These are phyloP conservation scores for Aspergillus sojae DNA, from an alignment of 2,329 filamentous ascomycete species.

Conservation along the genomic window DNA sequence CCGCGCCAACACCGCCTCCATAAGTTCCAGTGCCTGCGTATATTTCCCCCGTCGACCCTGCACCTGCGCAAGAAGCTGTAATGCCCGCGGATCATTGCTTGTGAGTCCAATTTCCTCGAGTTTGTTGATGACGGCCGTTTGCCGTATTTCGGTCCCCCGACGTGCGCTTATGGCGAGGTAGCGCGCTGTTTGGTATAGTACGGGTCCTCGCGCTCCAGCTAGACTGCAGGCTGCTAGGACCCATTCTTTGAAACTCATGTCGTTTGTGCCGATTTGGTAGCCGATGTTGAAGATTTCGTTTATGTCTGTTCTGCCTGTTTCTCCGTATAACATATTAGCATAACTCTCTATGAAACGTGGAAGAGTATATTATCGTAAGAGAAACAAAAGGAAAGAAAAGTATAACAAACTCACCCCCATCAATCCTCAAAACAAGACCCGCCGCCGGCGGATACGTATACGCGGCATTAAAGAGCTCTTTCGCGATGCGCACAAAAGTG, in stretches of 20 bases:
- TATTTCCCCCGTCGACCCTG: constrained; percentile 26
- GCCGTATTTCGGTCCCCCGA: not conserved
- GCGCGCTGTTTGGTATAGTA: constrained; percentile 17
- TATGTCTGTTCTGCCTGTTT: constrained; percentile 18
- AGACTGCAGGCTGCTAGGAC: constrained; percentile 21
- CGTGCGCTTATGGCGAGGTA: constrained; percentile 2
- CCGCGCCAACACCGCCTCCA: constrained; percentile 28
- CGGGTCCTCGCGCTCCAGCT: constrained; percentile 25
- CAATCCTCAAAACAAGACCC: not conserved
- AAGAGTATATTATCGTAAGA: no score
- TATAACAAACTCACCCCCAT: not conserved
- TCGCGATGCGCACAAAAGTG: constrained; percentile 21
- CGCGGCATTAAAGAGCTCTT: constrained; percentile 17
- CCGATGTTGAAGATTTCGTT: constrained; percentile 31
- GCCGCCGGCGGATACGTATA: constrained; percentile 14
- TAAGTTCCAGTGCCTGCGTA: constrained; percentile 24
- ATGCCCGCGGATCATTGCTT: constrained; percentile 30
- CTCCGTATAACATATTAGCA: not conserved
- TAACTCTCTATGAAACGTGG: no score
- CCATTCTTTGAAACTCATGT: constrained; percentile 23
- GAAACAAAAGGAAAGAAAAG: no score
- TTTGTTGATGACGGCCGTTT: constrained; percentile 11
- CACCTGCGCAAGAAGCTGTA: constrained; percentile 32
- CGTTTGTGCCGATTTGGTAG: constrained; percentile 7
- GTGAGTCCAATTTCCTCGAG: constrained; percentile 28